Conservation (phyloP, 371 early-diverging fungal genomes). For the Batrachochytrium dendrobatidis region DNA sequence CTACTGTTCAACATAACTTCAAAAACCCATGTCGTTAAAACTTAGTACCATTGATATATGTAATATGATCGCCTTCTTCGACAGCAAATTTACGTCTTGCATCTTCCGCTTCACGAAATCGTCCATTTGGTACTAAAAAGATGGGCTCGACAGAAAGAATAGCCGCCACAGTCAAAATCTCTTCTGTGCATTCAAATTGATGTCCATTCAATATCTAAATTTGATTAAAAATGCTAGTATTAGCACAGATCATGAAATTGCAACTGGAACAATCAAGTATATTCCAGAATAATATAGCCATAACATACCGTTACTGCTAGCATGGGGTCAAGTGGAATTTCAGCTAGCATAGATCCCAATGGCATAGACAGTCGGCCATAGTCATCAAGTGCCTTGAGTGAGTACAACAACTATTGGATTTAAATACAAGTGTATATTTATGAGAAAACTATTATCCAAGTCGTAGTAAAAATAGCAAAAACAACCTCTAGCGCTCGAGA, state of each 20-base stretch:
- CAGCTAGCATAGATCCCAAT: conserved; percentile 69
- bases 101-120: conserved; percentile 41
- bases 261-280: background rate
- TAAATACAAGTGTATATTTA: no score
- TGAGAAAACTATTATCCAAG: background rate
- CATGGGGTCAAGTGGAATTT: conserved; percentile 73
- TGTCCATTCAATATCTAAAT: conserved; percentile 15
- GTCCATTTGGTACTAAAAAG: conserved; percentile 50
- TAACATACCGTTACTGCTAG: conserved; percentile 55
- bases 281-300: background rate
- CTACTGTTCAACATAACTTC: no score
- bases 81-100: conserved; percentile 68
- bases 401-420: conserved; percentile 49
- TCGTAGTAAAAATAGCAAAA: background rate
- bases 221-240: background rate
- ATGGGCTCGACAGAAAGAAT: conserved; percentile 73
- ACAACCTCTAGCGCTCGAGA: conserved; percentile 56
- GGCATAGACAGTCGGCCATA: conserved; percentile 68
- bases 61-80: conserved; percentile 58
- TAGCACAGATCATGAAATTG: background rate
- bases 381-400: conserved; percentile 68
- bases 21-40: no score
- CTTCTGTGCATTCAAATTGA: conserved; percentile 61
- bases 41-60: conserved; percentile 64
- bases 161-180: conserved; percentile 74